These are phyloP conservation scores for Avena atlantica DNA, from an alignment of 176 grass and related monocot genomes.

Conservation along the genomic window DNA sequence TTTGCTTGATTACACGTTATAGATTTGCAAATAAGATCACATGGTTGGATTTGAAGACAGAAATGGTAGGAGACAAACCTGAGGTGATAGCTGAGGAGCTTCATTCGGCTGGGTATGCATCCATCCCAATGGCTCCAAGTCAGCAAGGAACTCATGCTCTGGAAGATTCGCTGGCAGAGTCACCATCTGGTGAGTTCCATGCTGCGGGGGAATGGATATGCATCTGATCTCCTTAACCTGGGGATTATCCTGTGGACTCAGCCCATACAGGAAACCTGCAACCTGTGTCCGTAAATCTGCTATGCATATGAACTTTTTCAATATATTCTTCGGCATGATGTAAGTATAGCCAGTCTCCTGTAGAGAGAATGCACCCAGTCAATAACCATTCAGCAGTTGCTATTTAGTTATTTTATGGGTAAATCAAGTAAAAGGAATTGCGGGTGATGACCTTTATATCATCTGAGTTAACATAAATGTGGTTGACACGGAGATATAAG, in stretches of 20 bases:
- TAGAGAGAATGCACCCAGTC: conserved; percentile 43
- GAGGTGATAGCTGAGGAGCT: conserved; percentile 94
- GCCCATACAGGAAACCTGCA: conserved; percentile 78
- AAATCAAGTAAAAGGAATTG: conserved; percentile 25
- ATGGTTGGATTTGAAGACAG: neutral
- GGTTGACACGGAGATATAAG: conserved; percentile 97
- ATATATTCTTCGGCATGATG: conserved; percentile 99
- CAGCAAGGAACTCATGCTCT: conserved; percentile 95
- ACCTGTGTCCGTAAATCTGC: conserved; percentile 95
- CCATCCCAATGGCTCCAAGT: conserved; percentile 94
- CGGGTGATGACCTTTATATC: conserved; percentile 81
- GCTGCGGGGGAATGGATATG: conserved; percentile 87
- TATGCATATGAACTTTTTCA: conserved; percentile 99
- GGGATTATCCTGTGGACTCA: conserved; percentile 97
- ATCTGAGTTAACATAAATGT: conserved; percentile 99
- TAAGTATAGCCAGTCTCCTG: conserved; percentile 99
- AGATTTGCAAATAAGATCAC: conserved; percentile 7
- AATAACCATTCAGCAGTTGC: conserved; percentile 7
- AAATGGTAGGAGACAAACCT: conserved; percentile 54
- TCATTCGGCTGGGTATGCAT: conserved; percentile 99
- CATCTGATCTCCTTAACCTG: conserved; percentile 99
- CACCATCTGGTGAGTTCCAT: conserved; percentile 97
- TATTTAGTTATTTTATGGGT: neutral
- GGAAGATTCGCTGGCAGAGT: conserved; percentile 87
- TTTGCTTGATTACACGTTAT: neutral